Conservation (phyloP, 352 stramenopile species). For the Lagenidium giganteum region DNA sequence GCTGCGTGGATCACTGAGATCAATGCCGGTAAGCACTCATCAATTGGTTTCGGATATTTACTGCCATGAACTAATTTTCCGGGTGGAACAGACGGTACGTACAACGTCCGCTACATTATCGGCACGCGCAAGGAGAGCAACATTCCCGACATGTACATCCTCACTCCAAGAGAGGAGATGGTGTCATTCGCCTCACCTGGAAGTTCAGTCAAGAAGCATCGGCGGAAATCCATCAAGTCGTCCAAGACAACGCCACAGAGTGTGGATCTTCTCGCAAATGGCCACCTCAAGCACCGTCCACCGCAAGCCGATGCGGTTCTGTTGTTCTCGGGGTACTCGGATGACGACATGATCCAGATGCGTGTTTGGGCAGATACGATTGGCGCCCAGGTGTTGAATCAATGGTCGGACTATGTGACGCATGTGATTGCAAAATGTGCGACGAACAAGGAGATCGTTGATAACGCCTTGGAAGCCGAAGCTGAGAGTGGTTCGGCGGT, state of each 20-base stretch:
- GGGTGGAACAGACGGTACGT: slow-evolving; percentile 19
- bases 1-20: slow-evolving; percentile 71
- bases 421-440: slow-evolving; percentile 83
- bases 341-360: slow-evolving; percentile 14
- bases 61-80: not conserved
- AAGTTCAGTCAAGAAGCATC: slow-evolving; percentile 17
- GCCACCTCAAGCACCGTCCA: not conserved
- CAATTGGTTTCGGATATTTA: not conserved
- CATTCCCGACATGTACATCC: slow-evolving; percentile 21
- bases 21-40: slow-evolving; percentile 24
- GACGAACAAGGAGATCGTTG: slow-evolving; percentile 24
- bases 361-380: slow-evolving; percentile 9
- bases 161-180: slow-evolving; percentile 15
- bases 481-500: not conserved
- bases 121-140: slow-evolving; percentile 14
- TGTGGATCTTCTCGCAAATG: slow-evolving; percentile 15
- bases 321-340: slow-evolving; percentile 20
- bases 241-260: slow-evolving; percentile 11
- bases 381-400: slow-evolving; percentile 20
- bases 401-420: slow-evolving; percentile 49
- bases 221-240: slow-evolving; percentile 15
- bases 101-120: slow-evolving; percentile 35
- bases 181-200: slow-evolving; percentile 13
- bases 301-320: slow-evolving; percentile 8
- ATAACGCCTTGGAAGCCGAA: slow-evolving; percentile 17